phyloP scores from a whole-genome alignment of 225 moss, liverwort and hornwort genomes.

The Pseudisothecium myosuroides region DNA sequence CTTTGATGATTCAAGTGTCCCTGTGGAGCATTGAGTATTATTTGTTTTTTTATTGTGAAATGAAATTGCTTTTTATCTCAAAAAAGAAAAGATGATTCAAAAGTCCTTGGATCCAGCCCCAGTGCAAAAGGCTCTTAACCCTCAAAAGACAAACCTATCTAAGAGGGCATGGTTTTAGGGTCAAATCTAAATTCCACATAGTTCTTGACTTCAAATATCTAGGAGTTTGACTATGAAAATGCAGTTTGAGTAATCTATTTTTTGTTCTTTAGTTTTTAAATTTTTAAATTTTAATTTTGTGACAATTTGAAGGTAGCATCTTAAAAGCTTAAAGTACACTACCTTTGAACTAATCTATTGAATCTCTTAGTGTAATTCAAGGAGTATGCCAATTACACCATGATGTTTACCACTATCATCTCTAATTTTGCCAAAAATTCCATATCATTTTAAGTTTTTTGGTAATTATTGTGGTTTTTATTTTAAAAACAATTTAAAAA shows the following conservation, averaged over 20 bases:
- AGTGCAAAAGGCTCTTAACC: accelerated
- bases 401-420: not conserved
- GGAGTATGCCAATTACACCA: not conserved
- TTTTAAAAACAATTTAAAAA: not conserved
- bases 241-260: accelerated
- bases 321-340: not conserved
- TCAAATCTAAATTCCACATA: not conserved
- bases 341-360: not conserved
- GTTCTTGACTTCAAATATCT: not conserved
- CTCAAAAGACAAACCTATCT: not conserved
- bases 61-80: not conserved
- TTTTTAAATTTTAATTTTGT: not conserved
- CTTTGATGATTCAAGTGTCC: not conserved
- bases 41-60: not conserved
- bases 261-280: not conserved
- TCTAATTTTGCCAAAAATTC: not conserved
- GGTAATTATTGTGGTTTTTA: not conserved
- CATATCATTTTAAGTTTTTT: not conserved
- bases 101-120: accelerated
- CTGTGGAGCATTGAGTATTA: not conserved
- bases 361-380: no score
- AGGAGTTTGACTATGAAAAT: accelerated
- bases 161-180: accelerated
- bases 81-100: not conserved
- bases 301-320: not conserved